Conservation (phyloP, 441 rosid species). For the Aquilaria agallochum region DNA sequence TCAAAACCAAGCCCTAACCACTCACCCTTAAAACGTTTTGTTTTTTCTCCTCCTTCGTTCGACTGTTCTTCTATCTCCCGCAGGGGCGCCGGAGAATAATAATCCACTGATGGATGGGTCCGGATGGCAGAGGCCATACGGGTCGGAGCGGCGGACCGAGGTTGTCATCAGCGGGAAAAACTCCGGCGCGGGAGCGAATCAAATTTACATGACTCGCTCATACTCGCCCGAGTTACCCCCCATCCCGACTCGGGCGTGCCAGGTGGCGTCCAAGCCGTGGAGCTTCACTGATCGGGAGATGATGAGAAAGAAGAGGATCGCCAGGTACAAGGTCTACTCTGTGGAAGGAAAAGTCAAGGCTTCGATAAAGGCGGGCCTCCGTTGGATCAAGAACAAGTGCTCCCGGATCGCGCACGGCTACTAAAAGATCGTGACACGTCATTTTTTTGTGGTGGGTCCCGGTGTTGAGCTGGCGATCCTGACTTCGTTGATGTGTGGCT, state of each 20-base stretch:
- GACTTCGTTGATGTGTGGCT: background rate
- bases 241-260: constrained; percentile 17
- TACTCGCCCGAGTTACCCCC: constrained; percentile 30
- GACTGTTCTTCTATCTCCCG: too few relatives aligned
- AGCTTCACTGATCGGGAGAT: constrained; percentile 59
- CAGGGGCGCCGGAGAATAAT: too few relatives aligned
- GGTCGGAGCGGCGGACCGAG: constrained; percentile 37
- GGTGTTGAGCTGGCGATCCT: constrained; percentile 7
- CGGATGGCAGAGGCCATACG: constrained; percentile 34
- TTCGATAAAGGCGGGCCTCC: constrained; percentile 56
- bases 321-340: constrained; percentile 62
- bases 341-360: constrained; percentile 73
- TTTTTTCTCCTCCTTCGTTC: too few relatives aligned
- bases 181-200: constrained; percentile 21
- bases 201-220: constrained; percentile 29
- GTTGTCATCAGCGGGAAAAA: constrained; percentile 66
- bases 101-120: constrained; percentile 34
- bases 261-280: constrained; percentile 47
- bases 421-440: constrained; percentile 20
- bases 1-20: constrained; percentile 13
- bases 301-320: constrained; percentile 73
- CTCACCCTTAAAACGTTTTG: background rate
- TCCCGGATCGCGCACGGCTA: constrained; percentile 45
- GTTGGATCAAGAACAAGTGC: constrained; percentile 78
- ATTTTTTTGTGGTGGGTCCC: constrained; percentile 6